Base-by-base conservation (phyloP, 192 early-diverging fungal genomes). In the Chytriomyces sp. region DNA sequence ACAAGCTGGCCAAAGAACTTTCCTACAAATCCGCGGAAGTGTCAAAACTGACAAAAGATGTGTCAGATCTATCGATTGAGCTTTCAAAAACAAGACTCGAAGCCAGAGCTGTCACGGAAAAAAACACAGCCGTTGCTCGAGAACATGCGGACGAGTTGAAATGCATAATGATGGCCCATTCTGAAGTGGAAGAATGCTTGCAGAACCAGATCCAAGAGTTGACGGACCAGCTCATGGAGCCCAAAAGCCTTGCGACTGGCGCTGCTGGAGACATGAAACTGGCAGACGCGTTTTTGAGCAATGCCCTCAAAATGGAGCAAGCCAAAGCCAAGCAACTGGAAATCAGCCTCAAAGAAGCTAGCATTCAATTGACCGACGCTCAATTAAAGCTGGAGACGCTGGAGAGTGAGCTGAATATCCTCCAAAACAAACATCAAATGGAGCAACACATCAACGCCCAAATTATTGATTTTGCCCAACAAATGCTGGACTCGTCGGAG, bases 101-200 rank as follows among this genome's bases (percentile, higher is more conserved):
- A 45, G 10, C 24, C 18, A 45, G 49, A 48, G 61, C 8, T 8
- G 13, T 35, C 7, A 9, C 13, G 1, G 73, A 64, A 9, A 75
- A 66, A 66, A 64, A 45, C 45, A 45, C 62, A 0, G 6, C 23
- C 8, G 18, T 66, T 16, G 46, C 35, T 64, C 45, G 62, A 7
- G 77, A 67, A 59, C 16, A 62, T 47, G 67, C 60, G 23, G 77
- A 62, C 45, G 53, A 18, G 9, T 35, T 71, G 10, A 70, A 71
- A 49, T 68, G 67, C 5, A 8, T 78, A 5, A 26, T 16, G 6
- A 9, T 64, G 43, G 61, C 66, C 7, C 77, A 78, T 48, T 43
- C 49, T 5, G 77, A 78, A 45, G 62, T 78, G 10, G 77, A 78
- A 78, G 77, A 78, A 72, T 78, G 77, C 47, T 50, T 78, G 10